These are phyloP conservation scores for Rhizoclosmatium globosum DNA, from an alignment of 192 early-diverging fungal species.

Conservation along the genomic window DNA sequence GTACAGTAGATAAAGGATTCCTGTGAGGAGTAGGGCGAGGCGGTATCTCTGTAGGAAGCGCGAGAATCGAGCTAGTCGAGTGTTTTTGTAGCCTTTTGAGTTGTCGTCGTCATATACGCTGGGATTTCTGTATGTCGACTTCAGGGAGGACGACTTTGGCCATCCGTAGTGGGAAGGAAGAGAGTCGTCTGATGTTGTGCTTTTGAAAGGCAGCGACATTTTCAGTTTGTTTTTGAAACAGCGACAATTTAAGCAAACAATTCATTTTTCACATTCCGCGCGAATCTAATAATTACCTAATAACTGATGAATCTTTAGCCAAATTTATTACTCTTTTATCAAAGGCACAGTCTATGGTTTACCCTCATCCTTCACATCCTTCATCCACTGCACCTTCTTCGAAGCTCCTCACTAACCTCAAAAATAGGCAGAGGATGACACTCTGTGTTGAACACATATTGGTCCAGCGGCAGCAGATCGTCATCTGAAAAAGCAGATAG, in stretches of 20 bases:
- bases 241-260: not conserved
- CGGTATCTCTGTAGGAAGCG: not conserved
- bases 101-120: not conserved
- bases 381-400: constrained; percentile 28
- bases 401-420: constrained; percentile 37
- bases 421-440: constrained; percentile 86
- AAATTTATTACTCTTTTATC: not conserved
- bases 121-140: not conserved
- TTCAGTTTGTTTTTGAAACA: not conserved
- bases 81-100: not conserved
- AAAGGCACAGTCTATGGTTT: not conserved
- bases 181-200: not conserved
- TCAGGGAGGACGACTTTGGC: not conserved
- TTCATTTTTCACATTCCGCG: not conserved
- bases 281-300: no score
- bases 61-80: not conserved
- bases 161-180: not conserved
- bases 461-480: constrained; percentile 73
- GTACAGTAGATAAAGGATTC: no score
- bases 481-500: constrained; percentile 84
- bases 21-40: no score
- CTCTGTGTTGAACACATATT: constrained; percentile 95
- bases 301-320: not conserved
- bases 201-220: not conserved
- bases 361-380: not conserved